phyloP scores from a whole-genome alignment of 164 flowering plant species.

The Vitis riparia region DNA sequence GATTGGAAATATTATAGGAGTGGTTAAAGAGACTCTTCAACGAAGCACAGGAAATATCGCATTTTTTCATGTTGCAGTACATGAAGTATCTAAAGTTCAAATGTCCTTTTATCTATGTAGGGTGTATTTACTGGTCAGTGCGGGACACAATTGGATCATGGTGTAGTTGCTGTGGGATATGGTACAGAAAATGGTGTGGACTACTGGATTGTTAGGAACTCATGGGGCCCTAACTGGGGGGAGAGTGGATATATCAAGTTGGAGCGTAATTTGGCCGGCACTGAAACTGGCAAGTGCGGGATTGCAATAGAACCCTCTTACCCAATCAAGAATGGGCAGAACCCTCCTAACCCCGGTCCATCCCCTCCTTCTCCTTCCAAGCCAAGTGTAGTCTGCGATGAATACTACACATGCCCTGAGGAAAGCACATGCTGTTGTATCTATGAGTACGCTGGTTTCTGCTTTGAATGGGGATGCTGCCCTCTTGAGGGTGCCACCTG shows the following conservation, averaged over 20 bases:
- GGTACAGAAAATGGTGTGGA: slow-evolving; percentile 41
- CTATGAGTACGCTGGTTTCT: slow-evolving; percentile 25
- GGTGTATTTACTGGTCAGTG: slow-evolving; percentile 52
- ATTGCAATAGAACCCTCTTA: slow-evolving; percentile 50
- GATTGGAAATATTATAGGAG: no score
- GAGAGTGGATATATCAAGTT: slow-evolving; percentile 48
- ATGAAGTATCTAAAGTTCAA: background rate
- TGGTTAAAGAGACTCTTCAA: no score
- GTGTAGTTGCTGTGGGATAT: slow-evolving; percentile 48
- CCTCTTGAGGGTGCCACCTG: slow-evolving; percentile 51
- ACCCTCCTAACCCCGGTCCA: slow-evolving; percentile 46
- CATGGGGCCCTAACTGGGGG: slow-evolving; percentile 56
- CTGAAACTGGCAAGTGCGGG: slow-evolving; percentile 40
- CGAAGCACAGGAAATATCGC: no score
- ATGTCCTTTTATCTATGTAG: slow-evolving; percentile 15
- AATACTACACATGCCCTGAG: slow-evolving; percentile 37
- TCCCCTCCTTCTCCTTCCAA: slow-evolving; percentile 41
- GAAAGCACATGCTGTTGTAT: slow-evolving; percentile 45
- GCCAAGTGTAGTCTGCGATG: slow-evolving; percentile 35
- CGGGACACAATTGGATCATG: slow-evolving; percentile 46
- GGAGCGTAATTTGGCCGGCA: slow-evolving; percentile 31
- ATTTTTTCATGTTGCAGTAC: background rate
- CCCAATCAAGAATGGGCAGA: slow-evolving; percentile 39
- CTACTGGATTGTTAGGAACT: slow-evolving; percentile 58
- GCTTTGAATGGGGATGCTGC: slow-evolving; percentile 59